These are phyloP conservation scores for Penicillium macrosclerotiorum DNA, from an alignment of 495 filamentous ascomycete species.

Conservation along the genomic window DNA sequence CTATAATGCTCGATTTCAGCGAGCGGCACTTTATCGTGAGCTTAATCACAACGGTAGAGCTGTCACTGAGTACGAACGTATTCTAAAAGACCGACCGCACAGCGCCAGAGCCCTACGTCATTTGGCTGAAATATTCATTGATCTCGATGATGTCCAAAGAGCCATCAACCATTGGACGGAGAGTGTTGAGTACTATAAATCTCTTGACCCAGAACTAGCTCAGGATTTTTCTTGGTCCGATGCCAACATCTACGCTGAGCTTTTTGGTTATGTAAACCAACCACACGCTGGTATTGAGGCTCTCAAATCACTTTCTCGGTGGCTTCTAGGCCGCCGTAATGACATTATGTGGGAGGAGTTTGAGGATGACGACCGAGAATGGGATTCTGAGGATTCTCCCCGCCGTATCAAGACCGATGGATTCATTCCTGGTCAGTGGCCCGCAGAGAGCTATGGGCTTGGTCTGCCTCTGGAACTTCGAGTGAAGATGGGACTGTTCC, in stretches of 20 bases:
- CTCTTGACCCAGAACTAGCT: conserved; percentile 44
- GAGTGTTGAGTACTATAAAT: conserved; percentile 55
- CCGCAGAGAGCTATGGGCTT: conserved; percentile 62
- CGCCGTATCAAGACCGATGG: conserved; percentile 57
- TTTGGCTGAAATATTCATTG: conserved; percentile 64
- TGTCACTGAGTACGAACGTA: conserved; percentile 59
- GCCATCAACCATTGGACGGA: conserved; percentile 61
- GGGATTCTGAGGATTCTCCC: conserved; percentile 72
- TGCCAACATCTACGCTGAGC: conserved; percentile 77
- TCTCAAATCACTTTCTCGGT: conserved; percentile 70
- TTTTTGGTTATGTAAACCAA: conserved; percentile 62
- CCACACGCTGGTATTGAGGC: conserved; percentile 63
- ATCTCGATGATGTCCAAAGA: conserved; percentile 52
- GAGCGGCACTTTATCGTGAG: conserved; percentile 58
- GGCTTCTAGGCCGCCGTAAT: conserved; percentile 72
- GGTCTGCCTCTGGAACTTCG: conserved; percentile 80
- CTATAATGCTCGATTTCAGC: conserved; percentile 57
- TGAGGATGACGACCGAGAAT: conserved; percentile 82
- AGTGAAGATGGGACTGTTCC: conserved; percentile 80
- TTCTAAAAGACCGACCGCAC: conserved; percentile 58
- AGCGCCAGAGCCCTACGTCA: conserved; percentile 60
- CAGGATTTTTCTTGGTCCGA: conserved; percentile 76
- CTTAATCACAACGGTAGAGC: conserved; percentile 56
- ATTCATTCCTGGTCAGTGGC: conserved; percentile 54
- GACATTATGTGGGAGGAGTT: conserved; percentile 81